These are phyloP conservation scores for Leucaena leucocephala DNA, from an alignment of 306 rosid species.

Conservation along the genomic window DNA sequence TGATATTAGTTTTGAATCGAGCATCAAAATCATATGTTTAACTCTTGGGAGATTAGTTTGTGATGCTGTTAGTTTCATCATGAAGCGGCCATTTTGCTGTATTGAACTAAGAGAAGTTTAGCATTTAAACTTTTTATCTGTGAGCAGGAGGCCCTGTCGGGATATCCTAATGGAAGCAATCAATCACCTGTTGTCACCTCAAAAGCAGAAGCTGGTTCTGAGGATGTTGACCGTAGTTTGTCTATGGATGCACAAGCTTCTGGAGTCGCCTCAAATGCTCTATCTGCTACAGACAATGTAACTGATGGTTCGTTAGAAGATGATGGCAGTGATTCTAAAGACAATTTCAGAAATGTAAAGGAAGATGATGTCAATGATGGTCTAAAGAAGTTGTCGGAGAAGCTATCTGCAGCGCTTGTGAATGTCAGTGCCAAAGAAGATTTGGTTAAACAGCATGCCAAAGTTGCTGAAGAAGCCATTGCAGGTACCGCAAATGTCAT, in stretches of 20 bases:
- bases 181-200: conserved; percentile 83
- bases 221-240: conserved; percentile 43
- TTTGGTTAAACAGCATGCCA: conserved; percentile 92
- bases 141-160: conserved; percentile 69
- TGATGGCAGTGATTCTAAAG: conserved; percentile 36
- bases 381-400: conserved; percentile 62
- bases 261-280: conserved; percentile 59
- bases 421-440: conserved; percentile 90
- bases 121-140: conserved; percentile 16
- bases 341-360: conserved; percentile 25
- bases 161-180: conserved; percentile 61
- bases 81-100: not conserved
- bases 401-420: conserved; percentile 80
- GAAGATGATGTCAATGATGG: conserved; percentile 47
- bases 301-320: conserved; percentile 35
- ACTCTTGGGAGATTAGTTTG: conserved; percentile 7
- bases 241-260: conserved; percentile 51
- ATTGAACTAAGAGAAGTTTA: not conserved
- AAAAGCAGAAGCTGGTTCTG: conserved; percentile 48
- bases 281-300: conserved; percentile 38
- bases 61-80: conserved; percentile 7
- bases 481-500: conserved; percentile 59
- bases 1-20: not conserved
- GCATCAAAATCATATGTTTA: not conserved
- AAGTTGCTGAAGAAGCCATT: conserved; percentile 99